These are phyloP conservation scores for Aureococcus anophagefferens DNA, from an alignment of 108 stramenopile genomes.

Conservation along the genomic window DNA sequence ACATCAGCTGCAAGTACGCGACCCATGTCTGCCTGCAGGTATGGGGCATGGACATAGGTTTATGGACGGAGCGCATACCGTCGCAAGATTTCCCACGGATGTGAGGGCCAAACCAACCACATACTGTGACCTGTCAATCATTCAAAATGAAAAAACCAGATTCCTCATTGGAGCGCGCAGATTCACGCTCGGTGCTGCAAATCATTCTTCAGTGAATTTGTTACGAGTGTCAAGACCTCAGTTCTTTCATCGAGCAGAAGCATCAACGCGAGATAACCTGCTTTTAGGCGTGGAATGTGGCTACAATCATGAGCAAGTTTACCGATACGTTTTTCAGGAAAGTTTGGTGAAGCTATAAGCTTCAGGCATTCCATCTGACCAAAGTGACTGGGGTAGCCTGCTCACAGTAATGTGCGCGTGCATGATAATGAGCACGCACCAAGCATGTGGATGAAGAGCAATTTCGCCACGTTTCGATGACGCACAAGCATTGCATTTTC, in stretches of 20 bases:
- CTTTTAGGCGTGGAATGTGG: conserved; percentile 88
- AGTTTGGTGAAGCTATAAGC: conserved; percentile 91
- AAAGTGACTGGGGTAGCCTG: conserved; percentile 98
- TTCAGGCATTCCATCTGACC: conserved; percentile 99
- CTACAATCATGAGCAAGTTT: conserved; percentile 72
- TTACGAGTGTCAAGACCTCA: conserved; percentile 95
- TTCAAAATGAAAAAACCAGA: conserved; percentile 1
- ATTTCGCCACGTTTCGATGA: conserved; percentile 96
- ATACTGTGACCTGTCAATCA: conserved; percentile 55
- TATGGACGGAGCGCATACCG: conserved; percentile 76
- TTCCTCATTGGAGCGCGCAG: too few relatives aligned
- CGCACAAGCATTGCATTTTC: conserved; percentile 18
- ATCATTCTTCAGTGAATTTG: conserved; percentile 87
- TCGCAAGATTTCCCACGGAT: conserved; percentile 93
- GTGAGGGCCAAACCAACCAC: conserved; percentile 86
- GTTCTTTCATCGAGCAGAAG: conserved; percentile 91
- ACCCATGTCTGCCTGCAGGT: too few relatives aligned
- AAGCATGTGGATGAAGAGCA: conserved; percentile 99
- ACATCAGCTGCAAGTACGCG: too few relatives aligned
- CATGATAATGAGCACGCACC: conserved; percentile 37
- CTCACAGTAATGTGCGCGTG: too few relatives aligned
- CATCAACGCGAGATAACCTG: conserved; percentile 89
- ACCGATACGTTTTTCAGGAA: conserved; percentile 95
- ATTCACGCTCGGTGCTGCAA: conserved; percentile 56
- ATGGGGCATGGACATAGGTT: too few relatives aligned